Base-by-base conservation (phyloP, 1,284 basidiomycete genomes). In the Porphyrellus sp. region DNA sequence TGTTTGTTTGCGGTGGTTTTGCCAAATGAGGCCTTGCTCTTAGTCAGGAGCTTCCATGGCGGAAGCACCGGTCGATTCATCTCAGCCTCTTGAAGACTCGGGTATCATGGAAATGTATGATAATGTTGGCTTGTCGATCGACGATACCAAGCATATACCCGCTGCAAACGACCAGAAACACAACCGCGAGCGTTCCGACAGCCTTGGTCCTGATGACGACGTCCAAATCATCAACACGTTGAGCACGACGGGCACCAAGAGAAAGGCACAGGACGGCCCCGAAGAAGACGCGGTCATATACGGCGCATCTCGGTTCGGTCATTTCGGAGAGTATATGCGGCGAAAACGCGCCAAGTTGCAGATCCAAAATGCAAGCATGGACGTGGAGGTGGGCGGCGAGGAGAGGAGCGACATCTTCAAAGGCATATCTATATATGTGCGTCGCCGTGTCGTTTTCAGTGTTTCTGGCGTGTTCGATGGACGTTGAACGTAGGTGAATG, bases 261-360 rank as follows among this genome's bases (percentile, higher is more conserved):
- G 65, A 52, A 67, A 64, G 35, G 40, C 24, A 5, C 53, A 55
- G 8, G 4, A 59, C 18, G 25, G 34, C 13, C 38, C 31, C 2
- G 61, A 61, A 34, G 55, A 57, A n/a, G 50, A 69, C 33, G 34
- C 31, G 5, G 71, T 75, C 21, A 75, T 79, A n/a, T 97, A 96
- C 68, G 88, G 86, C 0, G 81, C 89, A 1, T 82, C 88, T 33
- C 78, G 76, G 20, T 98, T 96, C 64, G 93, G 91, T 16, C 84
- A 85, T 13, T 89, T 87, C 59, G 88, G 86, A 7, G 85, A 93
- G 60, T 98, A 97, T 67, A 90, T 96, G 89, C 72, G 78, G 12
- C 78, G 93, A 60, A 98, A 98, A 72, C 83, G 95, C 2, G 85
- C 87, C 43, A 98, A 98, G 68, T 68, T 96, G 40, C 91, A 94